A percentile compares a stretch with the other conserved stretches of the same genome.
Evolutionary conservation across 2,329 filamentous ascomycete species (phyloP).

Genomic region (Sporothrix phasma): DNA sequence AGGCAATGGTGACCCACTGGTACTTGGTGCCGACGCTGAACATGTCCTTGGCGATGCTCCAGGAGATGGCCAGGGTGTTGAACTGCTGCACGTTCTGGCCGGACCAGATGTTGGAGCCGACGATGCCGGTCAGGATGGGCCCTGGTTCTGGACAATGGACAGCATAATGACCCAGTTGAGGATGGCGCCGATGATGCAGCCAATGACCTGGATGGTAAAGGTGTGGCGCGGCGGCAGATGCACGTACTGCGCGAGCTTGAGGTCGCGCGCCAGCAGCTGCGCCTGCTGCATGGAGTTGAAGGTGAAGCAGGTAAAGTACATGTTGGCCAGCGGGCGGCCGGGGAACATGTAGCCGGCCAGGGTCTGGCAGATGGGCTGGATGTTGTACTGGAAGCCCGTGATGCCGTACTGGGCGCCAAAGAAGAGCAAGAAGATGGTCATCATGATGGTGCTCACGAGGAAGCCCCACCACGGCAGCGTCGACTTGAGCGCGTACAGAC

Average conservation of each 20-base stretch:
- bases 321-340: slow-evolving; percentile 30
- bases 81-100: slow-evolving; percentile 32
- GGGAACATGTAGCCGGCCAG: slow-evolving; percentile 39
- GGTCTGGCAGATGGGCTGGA: slow-evolving; percentile 34
- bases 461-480: slow-evolving; percentile 35
- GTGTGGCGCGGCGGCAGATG: slow-evolving; percentile 34
- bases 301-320: slow-evolving; percentile 34
- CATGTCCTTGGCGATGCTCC: slow-evolving; percentile 14
- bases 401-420: slow-evolving; percentile 31
- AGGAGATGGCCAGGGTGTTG: slow-evolving; percentile 15
- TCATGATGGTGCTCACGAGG: slow-evolving; percentile 29
- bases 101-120: slow-evolving; percentile 32
- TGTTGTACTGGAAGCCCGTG: slow-evolving; percentile 32
- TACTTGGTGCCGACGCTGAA: slow-evolving; percentile 51
- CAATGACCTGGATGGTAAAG: slow-evolving; percentile 34
- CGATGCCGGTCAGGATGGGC: slow-evolving; percentile 26
- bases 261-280: slow-evolving; percentile 25
- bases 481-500: slow-evolving; percentile 29
- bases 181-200: slow-evolving; percentile 27
- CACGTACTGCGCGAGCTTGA: slow-evolving; percentile 31
- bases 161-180: slow-evolving; percentile 39
- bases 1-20: slow-evolving; percentile 51
- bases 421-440: slow-evolving; percentile 30
- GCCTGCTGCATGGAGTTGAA: slow-evolving; percentile 28
- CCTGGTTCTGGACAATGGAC: slow-evolving; percentile 30